Evolutionary conservation across 352 stramenopile genomes (phyloP).

Genomic region (Aphanomyces cochlioides): DNA sequence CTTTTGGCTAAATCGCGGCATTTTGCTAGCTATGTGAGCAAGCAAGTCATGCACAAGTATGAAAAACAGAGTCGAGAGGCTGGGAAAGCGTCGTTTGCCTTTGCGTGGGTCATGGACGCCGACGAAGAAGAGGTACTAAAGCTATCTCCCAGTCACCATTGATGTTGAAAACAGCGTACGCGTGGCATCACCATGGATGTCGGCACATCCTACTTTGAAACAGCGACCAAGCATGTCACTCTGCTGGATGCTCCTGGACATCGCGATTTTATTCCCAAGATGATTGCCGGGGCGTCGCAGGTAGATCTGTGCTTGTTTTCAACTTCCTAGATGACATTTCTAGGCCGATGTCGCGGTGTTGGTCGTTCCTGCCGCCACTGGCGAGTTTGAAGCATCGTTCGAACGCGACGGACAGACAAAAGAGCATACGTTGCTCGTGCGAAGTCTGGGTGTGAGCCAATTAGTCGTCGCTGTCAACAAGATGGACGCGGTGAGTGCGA

Average conservation of each 20-base stretch:
- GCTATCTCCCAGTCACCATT: background rate
- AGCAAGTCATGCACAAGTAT: slow-evolving; percentile 88
- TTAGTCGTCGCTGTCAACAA: slow-evolving; percentile 98
- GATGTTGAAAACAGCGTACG: slow-evolving; percentile 73
- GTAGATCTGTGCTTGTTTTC: background rate
- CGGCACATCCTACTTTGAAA: slow-evolving; percentile 91
- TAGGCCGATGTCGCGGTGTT: slow-evolving; percentile 88
- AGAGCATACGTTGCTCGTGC: slow-evolving; percentile 94
- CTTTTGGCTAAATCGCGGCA: background rate
- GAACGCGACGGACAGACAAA: slow-evolving; percentile 95
- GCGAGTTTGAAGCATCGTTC: slow-evolving; percentile 96
- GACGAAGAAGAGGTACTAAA: slow-evolving; percentile 62
- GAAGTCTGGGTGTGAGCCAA: slow-evolving; percentile 91
- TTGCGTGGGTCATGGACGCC: slow-evolving; percentile 94
- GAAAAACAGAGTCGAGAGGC: slow-evolving; percentile 86
- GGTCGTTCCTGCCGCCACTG: slow-evolving; percentile 91
- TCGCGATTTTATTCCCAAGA: slow-evolving; percentile 96
- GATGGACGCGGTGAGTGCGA: slow-evolving; percentile 86
- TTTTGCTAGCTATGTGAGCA: slow-evolving; percentile 46
- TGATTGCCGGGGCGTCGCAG: slow-evolving; percentile 94
- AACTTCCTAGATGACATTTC: background rate
- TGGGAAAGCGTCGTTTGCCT: slow-evolving; percentile 94
- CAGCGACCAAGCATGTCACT: slow-evolving; percentile 87
- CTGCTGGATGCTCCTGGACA: slow-evolving; percentile 96
- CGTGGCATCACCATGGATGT: slow-evolving; percentile 98